Evolutionary conservation across 441 rosid species (phyloP).

Genomic region (Brassica balearica): DNA sequence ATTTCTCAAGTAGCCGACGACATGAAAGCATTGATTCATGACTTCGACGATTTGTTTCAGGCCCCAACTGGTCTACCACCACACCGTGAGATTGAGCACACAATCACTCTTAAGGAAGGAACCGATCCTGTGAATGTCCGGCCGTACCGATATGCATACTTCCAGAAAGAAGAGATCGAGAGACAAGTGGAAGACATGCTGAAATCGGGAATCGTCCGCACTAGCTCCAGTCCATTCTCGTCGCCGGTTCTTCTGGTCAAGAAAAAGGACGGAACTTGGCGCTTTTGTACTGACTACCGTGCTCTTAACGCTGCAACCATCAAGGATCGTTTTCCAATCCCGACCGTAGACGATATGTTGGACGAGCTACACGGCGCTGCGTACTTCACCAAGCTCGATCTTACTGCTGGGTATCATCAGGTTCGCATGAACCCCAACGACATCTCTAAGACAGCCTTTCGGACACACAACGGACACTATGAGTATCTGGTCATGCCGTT

Average conservation of each 20-base stretch:
- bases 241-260: background rate
- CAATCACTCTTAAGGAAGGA: background rate
- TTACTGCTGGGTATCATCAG: background rate
- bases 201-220: background rate
- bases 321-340: background rate
- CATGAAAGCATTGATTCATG: background rate
- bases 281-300: background rate
- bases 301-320: background rate
- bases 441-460: background rate
- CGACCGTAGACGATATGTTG: background rate
- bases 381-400: background rate
- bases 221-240: background rate
- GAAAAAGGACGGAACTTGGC: background rate
- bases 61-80: background rate
- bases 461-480: background rate
- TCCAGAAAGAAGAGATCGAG: background rate
- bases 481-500: background rate
- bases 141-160: background rate
- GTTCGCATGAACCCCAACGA: background rate
- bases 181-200: background rate
- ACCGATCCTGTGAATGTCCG: background rate
- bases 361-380: background rate
- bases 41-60: background rate
- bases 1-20: background rate
- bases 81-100: background rate